Base-by-base conservation (phyloP, 2,329 filamentous ascomycete genomes). In the Talaromyces sp. region DNA sequence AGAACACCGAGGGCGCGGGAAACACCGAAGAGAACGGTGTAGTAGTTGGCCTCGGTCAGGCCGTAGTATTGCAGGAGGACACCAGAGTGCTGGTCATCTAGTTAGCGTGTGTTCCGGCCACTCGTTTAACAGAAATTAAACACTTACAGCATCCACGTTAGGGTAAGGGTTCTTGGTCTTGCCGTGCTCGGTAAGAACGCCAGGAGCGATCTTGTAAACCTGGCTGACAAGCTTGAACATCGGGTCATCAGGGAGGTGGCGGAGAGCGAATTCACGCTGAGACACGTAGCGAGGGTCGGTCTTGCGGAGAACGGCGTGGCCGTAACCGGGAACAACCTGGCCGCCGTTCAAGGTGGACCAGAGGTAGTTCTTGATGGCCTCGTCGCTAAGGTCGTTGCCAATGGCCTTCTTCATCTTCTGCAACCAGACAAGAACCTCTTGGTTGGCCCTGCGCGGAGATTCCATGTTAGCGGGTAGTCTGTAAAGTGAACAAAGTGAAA, bases 101-200 rank as follows among this genome's bases (percentile, higher is more conserved):
- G 56, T 72, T 53, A 68, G 67, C 40, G 61, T 59, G 10, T n/a
- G 14, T 34, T 5, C 5, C 5, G 4, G 36, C 36, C 7, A 18
- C 23, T 23, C 23, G 23, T 23, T 27, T 16, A 9, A 14, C 2
- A 18, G 2, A 3, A 67, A 4, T 34, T 27, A 30, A 33, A 50
- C 61, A 74, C 77, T 76, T 75, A 81, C 79, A 75, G 94, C 93
- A 76, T 98, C 94, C 75, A 98, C 93, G 85, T 98, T 98, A 81
- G 95, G 95, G 87, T 86, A 98, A 69, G 94, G 94, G 90, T 98
- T 97, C 91, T 98, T 98, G 86, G 94, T 98, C 91, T 99, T 99
- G 84, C 95, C 95, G 85, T 99, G 95, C 89, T 99, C 92, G 69
- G 95, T 99, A 78, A 99, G 86, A 73, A 99, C 95, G 75, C 89